Conservation (phyloP, 2,329 filamentous ascomycete species). For the Cryphonectria japonica region DNA sequence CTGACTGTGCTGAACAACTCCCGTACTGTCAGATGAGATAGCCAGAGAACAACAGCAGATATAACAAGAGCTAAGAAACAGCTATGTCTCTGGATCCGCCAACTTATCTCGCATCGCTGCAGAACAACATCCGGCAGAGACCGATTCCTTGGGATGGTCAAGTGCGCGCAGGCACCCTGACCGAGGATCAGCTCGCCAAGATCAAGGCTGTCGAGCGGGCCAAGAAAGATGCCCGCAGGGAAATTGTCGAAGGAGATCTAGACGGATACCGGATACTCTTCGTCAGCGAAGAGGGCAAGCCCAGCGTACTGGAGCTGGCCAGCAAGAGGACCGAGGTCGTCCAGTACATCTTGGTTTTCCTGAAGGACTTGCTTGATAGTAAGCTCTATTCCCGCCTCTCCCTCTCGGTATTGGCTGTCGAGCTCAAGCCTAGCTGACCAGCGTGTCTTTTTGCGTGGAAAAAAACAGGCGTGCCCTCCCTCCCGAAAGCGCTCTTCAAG, state of each 20-base stretch:
- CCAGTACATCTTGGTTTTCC: conserved; percentile 90
- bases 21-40: background rate
- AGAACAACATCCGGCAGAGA: conserved; percentile 95
- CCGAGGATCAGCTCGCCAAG: conserved; percentile 89
- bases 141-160: conserved; percentile 98
- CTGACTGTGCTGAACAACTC: background rate
- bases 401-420: background rate
- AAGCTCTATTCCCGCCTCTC: conserved; percentile 38
- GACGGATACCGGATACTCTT: conserved; percentile 81
- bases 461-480: conserved; percentile 71
- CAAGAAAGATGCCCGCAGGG: conserved; percentile 84
- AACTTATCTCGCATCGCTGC: conserved; percentile 80
- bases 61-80: conserved; percentile 1
- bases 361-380: conserved; percentile 88
- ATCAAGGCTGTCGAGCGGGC: conserved; percentile 97
- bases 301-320: conserved; percentile 80
- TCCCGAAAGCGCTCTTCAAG: conserved; percentile 76
- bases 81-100: conserved; percentile 89
- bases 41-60: background rate
- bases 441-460: conserved; percentile 2
- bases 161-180: conserved; percentile 89
- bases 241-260: conserved; percentile 79
- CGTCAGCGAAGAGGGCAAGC: conserved; percentile 71
- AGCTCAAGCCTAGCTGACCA: background rate
- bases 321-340: conserved; percentile 81